Base-by-base conservation (phyloP, 2,329 filamentous ascomycete species). In the Aspergillus felis region DNA sequence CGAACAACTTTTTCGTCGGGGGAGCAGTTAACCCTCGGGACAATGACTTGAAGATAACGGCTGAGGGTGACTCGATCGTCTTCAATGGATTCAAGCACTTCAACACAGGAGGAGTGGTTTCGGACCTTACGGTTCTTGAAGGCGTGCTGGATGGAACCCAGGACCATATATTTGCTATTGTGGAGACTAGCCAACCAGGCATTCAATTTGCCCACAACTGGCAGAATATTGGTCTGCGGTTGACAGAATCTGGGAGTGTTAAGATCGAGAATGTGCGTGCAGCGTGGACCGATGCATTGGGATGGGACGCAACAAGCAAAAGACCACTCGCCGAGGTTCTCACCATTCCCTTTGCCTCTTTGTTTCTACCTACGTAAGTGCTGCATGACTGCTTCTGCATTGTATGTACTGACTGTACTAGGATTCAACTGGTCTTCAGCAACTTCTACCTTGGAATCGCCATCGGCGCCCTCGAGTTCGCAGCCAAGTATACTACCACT, bases 381-480 rank as follows among this genome's bases (percentile, higher is more conserved):
- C 10, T 4, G 27, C 25, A 8, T 38, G 8, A 10, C 38, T 12
- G 17, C 22, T 3, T 17, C 35, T 4, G 27, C 32, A 20, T 2
- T 3, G 2, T 10, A 2, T 17, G 28, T 38, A 7, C 54, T 57
- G n/a, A 57, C 3, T 2, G n/a, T 0, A 6, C 22, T 32, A 81
- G 78, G 0, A 86, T 87, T 57, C 85, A 88, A 66, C 78, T 87
- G 0, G 82, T 86, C n/a, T 88, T 88, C 70, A 79, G 78, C 66
- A 87, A 87, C 68, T 85, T 88, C 65, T 87, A 88, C 66, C 74
- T 87, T 1, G 85, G 85, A 2, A 87, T 87, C 58, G 82, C 84
- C 0, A 77, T 80, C 47, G 85, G 86, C 0, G 81, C 84, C 0
- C 74, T 88, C 0, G 74, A 81, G 7, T 79, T 78, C 47, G 84